phyloP scores from a whole-genome alignment of 1,139 yeast species.

The Hemisphaericaspora xylofermentans region DNA sequence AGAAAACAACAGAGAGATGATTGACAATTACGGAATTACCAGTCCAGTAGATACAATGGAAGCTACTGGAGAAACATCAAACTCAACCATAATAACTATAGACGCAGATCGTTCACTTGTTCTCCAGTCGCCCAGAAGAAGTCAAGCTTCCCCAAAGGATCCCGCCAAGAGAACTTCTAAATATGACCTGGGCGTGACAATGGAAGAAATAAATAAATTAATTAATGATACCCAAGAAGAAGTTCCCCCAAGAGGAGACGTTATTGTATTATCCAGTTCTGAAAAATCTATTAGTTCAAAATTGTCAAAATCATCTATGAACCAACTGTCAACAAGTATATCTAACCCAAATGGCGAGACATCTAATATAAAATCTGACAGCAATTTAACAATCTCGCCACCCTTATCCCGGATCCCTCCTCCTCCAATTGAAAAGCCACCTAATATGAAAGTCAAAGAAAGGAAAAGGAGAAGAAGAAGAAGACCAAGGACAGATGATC shows the following conservation, averaged over 20 bases:
- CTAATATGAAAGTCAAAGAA: conserved; percentile 12
- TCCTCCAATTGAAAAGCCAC: conserved; percentile 16
- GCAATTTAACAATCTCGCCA: neutral
- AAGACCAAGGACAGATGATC: neutral
- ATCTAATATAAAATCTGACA: neutral
- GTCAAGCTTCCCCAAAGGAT: neutral
- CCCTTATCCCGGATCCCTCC: conserved; percentile 11
- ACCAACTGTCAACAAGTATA: neutral
- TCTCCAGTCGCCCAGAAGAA: conserved; percentile 5
- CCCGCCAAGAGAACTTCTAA: conserved; percentile 11
- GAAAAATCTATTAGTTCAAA: neutral
- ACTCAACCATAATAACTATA: conserved; percentile 5
- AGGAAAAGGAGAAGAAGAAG: neutral
- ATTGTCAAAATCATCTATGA: neutral
- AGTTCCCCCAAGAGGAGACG: conserved; percentile 42
- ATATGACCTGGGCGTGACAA: conserved; percentile 6
- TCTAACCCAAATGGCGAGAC: neutral
- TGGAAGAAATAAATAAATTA: conserved; percentile 19
- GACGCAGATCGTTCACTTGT: conserved; percentile 8
- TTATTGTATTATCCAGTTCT: conserved; percentile 21
- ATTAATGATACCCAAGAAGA: conserved; percentile 29
- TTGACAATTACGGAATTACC: neutral
- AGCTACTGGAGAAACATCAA: neutral
- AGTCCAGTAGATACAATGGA: neutral
- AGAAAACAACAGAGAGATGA: neutral